Conservation (phyloP, 768 basidiomycete genomes). For the Boletus rubroflammeus region DNA sequence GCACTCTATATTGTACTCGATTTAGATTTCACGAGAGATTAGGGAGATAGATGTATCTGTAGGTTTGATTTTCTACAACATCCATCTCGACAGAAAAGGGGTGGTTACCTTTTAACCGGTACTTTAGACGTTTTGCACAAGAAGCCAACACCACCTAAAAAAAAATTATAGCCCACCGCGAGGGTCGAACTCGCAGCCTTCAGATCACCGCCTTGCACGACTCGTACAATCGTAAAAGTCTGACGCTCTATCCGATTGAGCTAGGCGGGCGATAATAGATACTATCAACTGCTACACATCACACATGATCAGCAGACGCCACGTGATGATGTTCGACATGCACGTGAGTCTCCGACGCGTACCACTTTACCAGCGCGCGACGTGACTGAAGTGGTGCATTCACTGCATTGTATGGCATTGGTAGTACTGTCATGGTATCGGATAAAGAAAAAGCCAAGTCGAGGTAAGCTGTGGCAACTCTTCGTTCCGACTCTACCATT, state of each 20-base stretch:
- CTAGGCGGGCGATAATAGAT: conserved; percentile 46
- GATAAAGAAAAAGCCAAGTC: conserved; percentile 50
- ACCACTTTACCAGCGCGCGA: neutral
- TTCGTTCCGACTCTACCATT: neutral
- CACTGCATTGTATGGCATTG: neutral
- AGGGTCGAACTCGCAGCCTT: conserved; percentile 86
- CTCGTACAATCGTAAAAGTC: conserved; percentile 46
- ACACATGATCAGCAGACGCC: conserved; percentile 33
- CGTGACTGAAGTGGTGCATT: neutral
- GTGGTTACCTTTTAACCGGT: too few species aligned
- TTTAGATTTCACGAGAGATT: too few species aligned
- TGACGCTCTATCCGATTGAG: conserved; percentile 69
- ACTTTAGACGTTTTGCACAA: too few species aligned
- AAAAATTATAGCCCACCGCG: conserved; percentile 61
- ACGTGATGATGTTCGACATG: conserved; percentile 16
- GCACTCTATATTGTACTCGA: too few species aligned
- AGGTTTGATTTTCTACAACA: too few species aligned
- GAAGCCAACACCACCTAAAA: too few species aligned
- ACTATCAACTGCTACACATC: conserved; percentile 1
- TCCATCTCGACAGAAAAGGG: too few species aligned
- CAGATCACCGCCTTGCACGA: conserved; percentile 52
- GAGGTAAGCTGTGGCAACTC: conserved; percentile 21
- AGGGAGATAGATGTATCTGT: too few species aligned
- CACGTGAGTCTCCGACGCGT: conserved; percentile 16
- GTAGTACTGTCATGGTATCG: conserved; percentile 29